Conservation (phyloP, 2,329 filamentous ascomycete genomes). For the Diaporthe citriasiana region DNA sequence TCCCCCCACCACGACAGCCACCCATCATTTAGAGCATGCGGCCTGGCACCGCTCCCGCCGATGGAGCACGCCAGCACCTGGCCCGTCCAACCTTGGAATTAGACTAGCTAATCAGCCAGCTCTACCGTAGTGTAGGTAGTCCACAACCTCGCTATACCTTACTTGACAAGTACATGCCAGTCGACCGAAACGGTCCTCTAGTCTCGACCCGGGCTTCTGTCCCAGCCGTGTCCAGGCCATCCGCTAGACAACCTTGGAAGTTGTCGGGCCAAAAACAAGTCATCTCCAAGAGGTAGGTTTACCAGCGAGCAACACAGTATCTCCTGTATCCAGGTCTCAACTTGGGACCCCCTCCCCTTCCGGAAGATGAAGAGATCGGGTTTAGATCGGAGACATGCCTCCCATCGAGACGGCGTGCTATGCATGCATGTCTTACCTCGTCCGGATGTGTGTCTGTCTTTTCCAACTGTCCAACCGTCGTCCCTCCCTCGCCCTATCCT, state of each 20-base stretch:
- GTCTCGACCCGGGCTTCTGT: constrained; percentile 2
- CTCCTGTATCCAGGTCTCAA: neutral
- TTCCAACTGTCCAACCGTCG: neutral
- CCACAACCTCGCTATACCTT: neutral
- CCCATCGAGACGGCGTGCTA: constrained; percentile 20
- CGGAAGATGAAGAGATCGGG: constrained; percentile 6
- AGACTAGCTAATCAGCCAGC: neutral
- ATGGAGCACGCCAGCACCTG: neutral
- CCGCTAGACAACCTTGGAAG: neutral
- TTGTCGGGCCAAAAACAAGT: neutral
- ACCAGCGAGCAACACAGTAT: neutral
- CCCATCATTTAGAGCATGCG: constrained; percentile 1
- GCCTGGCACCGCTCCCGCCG: neutral
- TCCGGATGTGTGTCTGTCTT: constrained; percentile 20
- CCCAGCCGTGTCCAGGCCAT: constrained; percentile 9
- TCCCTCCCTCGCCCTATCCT: constrained; percentile 24
- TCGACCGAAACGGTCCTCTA: constrained; percentile 12
- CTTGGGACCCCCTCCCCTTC: neutral
- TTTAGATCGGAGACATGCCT: constrained; percentile 26
- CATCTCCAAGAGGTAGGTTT: neutral
- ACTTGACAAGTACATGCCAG: neutral
- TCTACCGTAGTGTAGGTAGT: neutral
- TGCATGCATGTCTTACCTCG: constrained; percentile 29
- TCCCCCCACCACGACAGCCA: constrained; percentile 8
- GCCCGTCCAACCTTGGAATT: neutral